Conservation (phyloP, 306 rosid species). For the Boehmeria nivea region DNA sequence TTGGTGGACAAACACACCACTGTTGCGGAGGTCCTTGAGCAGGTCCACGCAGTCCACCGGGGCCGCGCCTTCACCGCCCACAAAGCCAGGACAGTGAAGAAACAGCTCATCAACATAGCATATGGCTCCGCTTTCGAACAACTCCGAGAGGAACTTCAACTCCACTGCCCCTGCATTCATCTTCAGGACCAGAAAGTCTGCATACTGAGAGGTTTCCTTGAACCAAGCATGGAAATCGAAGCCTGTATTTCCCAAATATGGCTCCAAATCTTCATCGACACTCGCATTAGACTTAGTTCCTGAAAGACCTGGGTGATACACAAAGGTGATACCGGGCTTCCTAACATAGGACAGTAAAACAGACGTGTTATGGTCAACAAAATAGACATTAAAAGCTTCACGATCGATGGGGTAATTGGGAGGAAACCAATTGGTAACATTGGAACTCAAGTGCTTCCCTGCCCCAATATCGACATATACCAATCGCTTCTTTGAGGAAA, state of each 20-base stretch:
- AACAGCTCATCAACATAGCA: slow-evolving; percentile 79
- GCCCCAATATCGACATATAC: slow-evolving; percentile 72
- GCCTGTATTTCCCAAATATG: slow-evolving; percentile 48
- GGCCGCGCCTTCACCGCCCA: slow-evolving; percentile 25
- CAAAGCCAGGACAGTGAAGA: slow-evolving; percentile 51
- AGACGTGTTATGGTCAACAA: slow-evolving; percentile 73
- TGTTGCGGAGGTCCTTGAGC: slow-evolving; percentile 53
- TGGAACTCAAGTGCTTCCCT: slow-evolving; percentile 36
- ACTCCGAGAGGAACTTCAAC: slow-evolving; percentile 53
- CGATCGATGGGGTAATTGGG: slow-evolving; percentile 60
- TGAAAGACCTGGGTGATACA: slow-evolving; percentile 78
- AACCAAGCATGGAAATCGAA: slow-evolving; percentile 83
- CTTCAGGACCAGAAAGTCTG: slow-evolving; percentile 80
- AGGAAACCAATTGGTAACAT: slow-evolving; percentile 53
- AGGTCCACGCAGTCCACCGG: slow-evolving; percentile 57
- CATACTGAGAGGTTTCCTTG: slow-evolving; percentile 58
- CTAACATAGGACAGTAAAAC: slow-evolving; percentile 53
- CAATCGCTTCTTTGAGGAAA: slow-evolving; percentile 41
- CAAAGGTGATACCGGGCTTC: slow-evolving; percentile 69
- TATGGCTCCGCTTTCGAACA: slow-evolving; percentile 62
- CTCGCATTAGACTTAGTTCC: slow-evolving; percentile 20
- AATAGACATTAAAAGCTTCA: slow-evolving; percentile 53
- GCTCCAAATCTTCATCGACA: slow-evolving; percentile 35
- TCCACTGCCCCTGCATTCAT: slow-evolving; percentile 68
- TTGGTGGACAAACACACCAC: slow-evolving; percentile 86